phyloP scores from a whole-genome alignment of 345 rosid species.

The Melaleuca quinquenervia region DNA sequence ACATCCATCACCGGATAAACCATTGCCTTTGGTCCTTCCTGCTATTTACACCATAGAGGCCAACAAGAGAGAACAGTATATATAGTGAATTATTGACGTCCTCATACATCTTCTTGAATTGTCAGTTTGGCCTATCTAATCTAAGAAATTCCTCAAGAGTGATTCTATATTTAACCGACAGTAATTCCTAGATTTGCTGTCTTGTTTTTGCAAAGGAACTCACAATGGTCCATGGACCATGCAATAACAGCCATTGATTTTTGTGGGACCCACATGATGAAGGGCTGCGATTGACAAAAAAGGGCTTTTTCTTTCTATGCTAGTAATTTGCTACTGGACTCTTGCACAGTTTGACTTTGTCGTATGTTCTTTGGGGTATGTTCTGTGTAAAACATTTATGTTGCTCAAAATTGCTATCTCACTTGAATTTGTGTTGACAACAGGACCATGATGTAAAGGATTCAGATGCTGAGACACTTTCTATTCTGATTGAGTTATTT shows the following conservation, averaged over 20 bases:
- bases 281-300: neutral
- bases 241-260: neutral
- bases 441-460: slow-evolving; percentile 75
- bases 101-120: neutral
- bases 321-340: neutral
- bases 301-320: neutral
- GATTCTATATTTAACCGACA: neutral
- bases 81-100: neutral
- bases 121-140: neutral
- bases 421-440: slow-evolving; percentile 6
- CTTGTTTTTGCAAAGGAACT: neutral
- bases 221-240: neutral
- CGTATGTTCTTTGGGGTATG: neutral
- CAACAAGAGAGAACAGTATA: neutral
- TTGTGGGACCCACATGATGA: neutral
- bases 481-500: slow-evolving; percentile 66
- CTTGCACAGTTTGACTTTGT: neutral
- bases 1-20: neutral
- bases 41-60: neutral
- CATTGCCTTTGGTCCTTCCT: neutral
- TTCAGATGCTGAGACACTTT: slow-evolving; percentile 63
- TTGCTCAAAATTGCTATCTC: neutral
- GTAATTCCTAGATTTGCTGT: neutral
- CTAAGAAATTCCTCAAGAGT: neutral
- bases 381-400: neutral